Evolutionary conservation across 1,139 yeast genomes (phyloP), one percentile per base, ranked within the genome.

Genomic region (Maudiozyma humilis): DNA sequence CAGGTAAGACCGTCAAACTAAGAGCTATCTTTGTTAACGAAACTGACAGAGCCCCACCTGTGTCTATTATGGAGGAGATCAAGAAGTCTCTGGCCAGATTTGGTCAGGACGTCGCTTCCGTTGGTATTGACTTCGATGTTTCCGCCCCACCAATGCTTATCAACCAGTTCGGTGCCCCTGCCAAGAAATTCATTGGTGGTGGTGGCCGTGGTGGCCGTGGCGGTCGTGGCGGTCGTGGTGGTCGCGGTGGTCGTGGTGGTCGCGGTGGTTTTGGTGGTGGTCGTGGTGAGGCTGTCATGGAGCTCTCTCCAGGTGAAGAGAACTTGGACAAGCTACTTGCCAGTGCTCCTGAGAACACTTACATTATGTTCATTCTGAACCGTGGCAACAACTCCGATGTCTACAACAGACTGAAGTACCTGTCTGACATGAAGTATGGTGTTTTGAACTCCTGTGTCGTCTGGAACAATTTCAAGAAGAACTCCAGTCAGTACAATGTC

Each of bases 341-440:
- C 10, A 48, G 36, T 2, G 44, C 47, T 18, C 55, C 55, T 34
- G 44, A 43, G 30, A 51, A 50, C 19, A 43, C 45, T 23, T 52
- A 52, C 32, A 42, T 52, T 19, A 31, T 52, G 8, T 52, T 44
- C 23, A 44, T 52, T 16, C 44, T 52, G 37, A 33, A 35, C 23
- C 45, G 43, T 25, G 45, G 41, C 15, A 42, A 46, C 25, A 44
- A 47, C 31, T 34, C 49, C 6, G 42, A 38, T 27, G 44, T 51
- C 18, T 52, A 52, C 40, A 50, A 51, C 37, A 49, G 56, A 35
- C 46, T 51, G 37, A 51, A 53, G 33, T 51, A 47, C 27, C 38
- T 53, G 23, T 46, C 53, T 18, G 56, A 53, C 44, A 40, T 48
- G 40, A 45, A 48, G 40, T 51, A 33, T 30, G 56, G 56, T 45